Base-by-base conservation (phyloP, 2,329 filamentous ascomycete genomes). In the Rosellinia necatrix region DNA sequence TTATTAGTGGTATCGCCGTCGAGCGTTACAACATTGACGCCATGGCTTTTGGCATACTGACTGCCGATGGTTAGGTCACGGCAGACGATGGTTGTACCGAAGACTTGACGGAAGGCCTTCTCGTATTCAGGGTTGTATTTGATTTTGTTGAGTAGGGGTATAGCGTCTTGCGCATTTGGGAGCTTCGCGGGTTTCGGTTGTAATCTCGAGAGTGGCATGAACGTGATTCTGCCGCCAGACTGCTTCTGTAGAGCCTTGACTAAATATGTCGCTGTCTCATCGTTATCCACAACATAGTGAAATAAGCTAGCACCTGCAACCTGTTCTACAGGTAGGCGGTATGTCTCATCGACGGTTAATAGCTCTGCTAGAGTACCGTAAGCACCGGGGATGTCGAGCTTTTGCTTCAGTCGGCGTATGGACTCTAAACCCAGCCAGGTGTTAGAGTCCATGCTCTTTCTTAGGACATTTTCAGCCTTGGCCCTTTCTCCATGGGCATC, bases 1-100 rank as follows among this genome's bases (percentile, higher is more conserved):
- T 96, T 96, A 75, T 97, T 96, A 1, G 92, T 92, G 27, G 91
- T 91, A 73, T 97, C 93, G 72, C 94, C 94, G 54, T 97, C 92
- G 3, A 91, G 89, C 0, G 94, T 99, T 63, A 99, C 96, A 29
- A 91, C 92, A 66, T 92, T 92, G 21, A 97, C 87, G 15, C 90
- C 90, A 67, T 97, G 93, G 66, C 90, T 96, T 67, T 93, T 86
- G 19, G 94, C 91, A 70, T 97, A 97, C 69, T 97, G 92, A 10
- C 89, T 85, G 43, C 92, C 94, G 56, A 96, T 85, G 44, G 90
- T 85, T 60, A 99, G 77, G 64, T 91, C 96, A 2, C 93, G 92
- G 64, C 94, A 97, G 53, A 99, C 89, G 49, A 99, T 91, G 0
- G 91, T 94, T 73, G 91, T 96, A 42, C 92, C 94, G 74, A 99